These are phyloP conservation scores for Arxiozyma slooffiae DNA, from an alignment of 1,139 yeast genomes.

Conservation along the genomic window DNA sequence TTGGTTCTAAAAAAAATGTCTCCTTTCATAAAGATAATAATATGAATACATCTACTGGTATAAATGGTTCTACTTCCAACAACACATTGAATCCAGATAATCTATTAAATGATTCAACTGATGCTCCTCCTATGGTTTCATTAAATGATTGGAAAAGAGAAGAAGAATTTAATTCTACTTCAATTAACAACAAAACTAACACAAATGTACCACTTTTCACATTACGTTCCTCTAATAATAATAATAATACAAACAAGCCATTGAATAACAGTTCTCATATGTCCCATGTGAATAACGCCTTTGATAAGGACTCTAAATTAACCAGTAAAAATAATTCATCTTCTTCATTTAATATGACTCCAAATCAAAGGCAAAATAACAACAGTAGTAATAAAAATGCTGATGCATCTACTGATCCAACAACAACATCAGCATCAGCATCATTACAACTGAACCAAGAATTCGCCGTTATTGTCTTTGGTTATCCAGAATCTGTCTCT, in stretches of 20 bases:
- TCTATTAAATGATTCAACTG: conserved; percentile 21
- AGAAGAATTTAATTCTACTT: conserved; percentile 27
- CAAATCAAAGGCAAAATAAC: neutral
- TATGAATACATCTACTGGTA: conserved; percentile 15
- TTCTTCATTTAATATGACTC: neutral
- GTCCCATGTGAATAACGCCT: conserved; percentile 1
- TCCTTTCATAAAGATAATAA: conserved; percentile 15
- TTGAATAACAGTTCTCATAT: neutral
- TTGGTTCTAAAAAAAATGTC: conserved; percentile 31
- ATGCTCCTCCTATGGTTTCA: conserved; percentile 51
- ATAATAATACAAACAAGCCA: neutral
- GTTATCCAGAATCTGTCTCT: conserved; percentile 72
- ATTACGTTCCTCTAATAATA: neutral
- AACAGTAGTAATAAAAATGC: conserved; percentile 6
- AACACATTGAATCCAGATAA: conserved; percentile 8
- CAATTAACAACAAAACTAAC: conserved; percentile 5
- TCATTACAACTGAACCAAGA: conserved; percentile 30
- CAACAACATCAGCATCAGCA: too few relatives aligned
- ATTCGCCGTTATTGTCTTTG: conserved; percentile 73
- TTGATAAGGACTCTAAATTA: conserved; percentile 4
- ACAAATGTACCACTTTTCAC: neutral
- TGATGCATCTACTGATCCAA: conserved; percentile 9
- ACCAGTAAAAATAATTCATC: neutral
- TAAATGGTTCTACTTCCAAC: conserved; percentile 12
- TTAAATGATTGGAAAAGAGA: conserved; percentile 41